Evolutionary conservation across 306 rosid species (phyloP), one percentile per base, ranked within the genome.

Genomic region (Crotalaria pallida): DNA sequence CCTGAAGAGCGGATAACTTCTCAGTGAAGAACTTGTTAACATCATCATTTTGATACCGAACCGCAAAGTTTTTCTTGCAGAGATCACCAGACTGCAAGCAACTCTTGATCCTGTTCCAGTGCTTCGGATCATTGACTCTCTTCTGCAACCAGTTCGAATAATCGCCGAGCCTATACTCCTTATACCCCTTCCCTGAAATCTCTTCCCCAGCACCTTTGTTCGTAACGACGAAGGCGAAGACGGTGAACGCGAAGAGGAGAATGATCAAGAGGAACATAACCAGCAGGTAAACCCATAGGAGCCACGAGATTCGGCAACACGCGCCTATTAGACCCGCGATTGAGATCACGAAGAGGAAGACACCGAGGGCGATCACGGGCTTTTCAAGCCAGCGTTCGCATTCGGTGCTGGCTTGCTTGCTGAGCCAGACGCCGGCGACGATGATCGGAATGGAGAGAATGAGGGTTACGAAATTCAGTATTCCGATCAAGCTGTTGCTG

Each of bases 61-160:
- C 1, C 0, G 10, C 6, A 18, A 84, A 83, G n/a, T n/a, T n/a
- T 0, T 27, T 47, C 1, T 79, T 11, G 64, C 98, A 92, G 26
- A 89, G 60, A 19, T 92, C 76, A 9, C 85, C 88, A 15, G 81
- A 75, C 3, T 67, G 29, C 27, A 92, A 78, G 40, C 98, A 92
- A 33, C 91, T 86, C 85, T 22, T 80, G 67, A 92, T 87, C 66
- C 64, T 78, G 57, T 80, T 72, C 98, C 98, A 92, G 21, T 77
- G 79, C 6, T 86, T 75, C 3, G 33, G 2, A 63, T 66, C 67
- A 18, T 52, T 82, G 12, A 92, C 98, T 59, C 88, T 82, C 47
- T 82, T 84, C 85, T 89, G 96, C 27, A 92, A 65, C 98, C 96
- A 92, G 57, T 86, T 69, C 0, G 98, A 92, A 77, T 89, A 92